Base-by-base conservation (phyloP, 116 monocot species). In the Trichopus zeylanicus region DNA sequence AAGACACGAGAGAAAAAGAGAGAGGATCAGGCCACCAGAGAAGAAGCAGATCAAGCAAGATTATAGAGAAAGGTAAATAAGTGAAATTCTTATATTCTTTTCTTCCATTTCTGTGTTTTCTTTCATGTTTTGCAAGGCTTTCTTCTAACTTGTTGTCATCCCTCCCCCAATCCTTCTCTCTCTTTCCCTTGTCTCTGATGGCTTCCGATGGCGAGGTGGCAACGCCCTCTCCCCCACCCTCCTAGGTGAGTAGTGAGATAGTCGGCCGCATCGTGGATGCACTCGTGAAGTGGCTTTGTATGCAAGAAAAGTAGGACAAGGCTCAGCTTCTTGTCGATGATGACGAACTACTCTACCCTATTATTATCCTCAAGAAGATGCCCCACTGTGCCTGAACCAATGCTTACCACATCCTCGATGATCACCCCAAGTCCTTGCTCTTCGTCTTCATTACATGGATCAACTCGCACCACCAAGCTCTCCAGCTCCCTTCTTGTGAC, bases 311-410 rank as follows among this genome's bases (percentile, higher is more conserved):
- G 31, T 49, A 69, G 35, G 59, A 55, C 29, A 79, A 77, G 39
- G 67, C 88, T 0, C 78, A 82, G 64, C 87, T 92, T 24, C 74
- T 85, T 49, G 72, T 78, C n/a, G n/a, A n/a, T 42, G 79, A 81
- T 63, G 95, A 95, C 76, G 83, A 86, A 42, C 71, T 75, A 67
- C 33, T 90, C 60, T 57, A 80, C 63, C 83, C 90, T 30, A 59
- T 78, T 31, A 27, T 95, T 60, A 69, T 78, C 51, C 66, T 90
- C 37, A 64, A 60, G 22, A 66, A 63, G 28, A 73, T 86, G 66
- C 91, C 91, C 2, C 1, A 65, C 42, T 53, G 48, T 5, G 52
- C 37, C 23, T 75, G 73, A 62, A 67, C 53, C 34, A 91, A 83
- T 52, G 78, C 89, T 21, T 63, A 63, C 72, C 76, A 76, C 48